Base-by-base conservation (phyloP, 805 yeast species). In the Kodamaea hsintzibuensis region DNA sequence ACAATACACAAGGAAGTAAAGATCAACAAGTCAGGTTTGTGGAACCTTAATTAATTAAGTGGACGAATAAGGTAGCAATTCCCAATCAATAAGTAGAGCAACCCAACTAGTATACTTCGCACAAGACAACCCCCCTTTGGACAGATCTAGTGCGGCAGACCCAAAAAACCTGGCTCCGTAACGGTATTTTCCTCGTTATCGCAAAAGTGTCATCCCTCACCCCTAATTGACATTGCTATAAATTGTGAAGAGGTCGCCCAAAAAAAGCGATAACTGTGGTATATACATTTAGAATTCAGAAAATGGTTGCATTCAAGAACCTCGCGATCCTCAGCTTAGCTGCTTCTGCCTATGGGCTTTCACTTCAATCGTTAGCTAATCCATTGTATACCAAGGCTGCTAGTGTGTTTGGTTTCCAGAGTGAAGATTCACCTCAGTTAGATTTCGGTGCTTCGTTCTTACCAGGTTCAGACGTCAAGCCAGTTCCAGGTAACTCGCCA, bases 401-500 rank as follows among this genome's bases (percentile, higher is more conserved):
- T 13, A 45, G 40, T 16, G 53, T 38, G 3, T 45, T 50, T n/a
- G 51, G 51, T 6, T 5, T 47, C 6, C 30, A 18, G 16, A 14
- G 35, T n/a, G 51, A 47, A 39, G 44, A 42, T 25, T 17, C 45
- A 10, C 39, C 38, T 12, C 50, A 45, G 16, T 30, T 51, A 4
- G 51, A 30, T 18, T 42, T 52, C 33, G 50, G 43, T 8, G 47
- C 53, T 17, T 48, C 60, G 3, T 51, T 62, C n/a, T 62, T 71
- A 33, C 79, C 78, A 14, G 59, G 53, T 27, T 62, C 61, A 12
- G 73, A 73, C 55, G 81, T 81, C 37, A 81, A 80, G 61, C 96
- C 96, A 6, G 84, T 93, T 40, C 96, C 96, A 1, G 99, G 99
- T 5, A 90, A 83, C 58, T 88, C 97, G 1, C 98, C 98, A 14